Conservation (phyloP, 352 stramenopile species). For the Peronospora farinosa region DNA sequence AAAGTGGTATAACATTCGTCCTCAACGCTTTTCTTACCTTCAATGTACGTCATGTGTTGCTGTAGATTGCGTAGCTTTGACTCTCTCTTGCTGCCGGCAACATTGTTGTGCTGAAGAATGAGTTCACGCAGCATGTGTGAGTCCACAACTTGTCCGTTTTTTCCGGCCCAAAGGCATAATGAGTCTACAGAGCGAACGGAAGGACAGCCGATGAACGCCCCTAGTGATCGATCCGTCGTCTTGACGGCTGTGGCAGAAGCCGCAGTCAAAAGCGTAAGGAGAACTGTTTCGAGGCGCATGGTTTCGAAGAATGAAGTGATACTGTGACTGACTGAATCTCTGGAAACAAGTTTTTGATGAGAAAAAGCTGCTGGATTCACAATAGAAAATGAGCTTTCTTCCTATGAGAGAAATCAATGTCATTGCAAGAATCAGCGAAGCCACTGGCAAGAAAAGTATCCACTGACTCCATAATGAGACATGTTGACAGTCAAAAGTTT, state of each 20-base stretch:
- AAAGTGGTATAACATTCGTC: neutral
- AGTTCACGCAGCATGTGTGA: constrained; percentile 37
- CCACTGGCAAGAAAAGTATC: neutral
- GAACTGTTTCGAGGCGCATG: constrained; percentile 12
- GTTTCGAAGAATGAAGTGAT: constrained; percentile 1
- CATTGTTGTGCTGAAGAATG: constrained; percentile 35
- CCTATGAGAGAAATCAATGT: neutral
- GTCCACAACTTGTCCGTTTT: constrained; percentile 38
- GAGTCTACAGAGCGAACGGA: constrained; percentile 17
- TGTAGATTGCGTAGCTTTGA: constrained; percentile 40
- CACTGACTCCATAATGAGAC: no score
- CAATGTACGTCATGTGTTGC: constrained; percentile 70
- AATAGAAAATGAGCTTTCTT: no score
- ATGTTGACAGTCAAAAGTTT: no score
- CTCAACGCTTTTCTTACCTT: constrained; percentile 36
- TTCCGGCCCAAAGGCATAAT: constrained; percentile 52
- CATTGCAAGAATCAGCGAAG: neutral
- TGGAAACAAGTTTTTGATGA: neutral
- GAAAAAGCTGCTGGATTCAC: no score
- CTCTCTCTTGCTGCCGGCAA: constrained; percentile 23
- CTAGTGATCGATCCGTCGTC: constrained; percentile 31
- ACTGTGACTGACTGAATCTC: constrained; percentile 3
- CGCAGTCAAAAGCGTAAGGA: constrained; percentile 9
- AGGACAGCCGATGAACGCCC: constrained; percentile 47
- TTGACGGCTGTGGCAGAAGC: constrained; percentile 4